Base-by-base conservation (phyloP, 2,329 filamentous ascomycete species). In the Knufia petricola region DNA sequence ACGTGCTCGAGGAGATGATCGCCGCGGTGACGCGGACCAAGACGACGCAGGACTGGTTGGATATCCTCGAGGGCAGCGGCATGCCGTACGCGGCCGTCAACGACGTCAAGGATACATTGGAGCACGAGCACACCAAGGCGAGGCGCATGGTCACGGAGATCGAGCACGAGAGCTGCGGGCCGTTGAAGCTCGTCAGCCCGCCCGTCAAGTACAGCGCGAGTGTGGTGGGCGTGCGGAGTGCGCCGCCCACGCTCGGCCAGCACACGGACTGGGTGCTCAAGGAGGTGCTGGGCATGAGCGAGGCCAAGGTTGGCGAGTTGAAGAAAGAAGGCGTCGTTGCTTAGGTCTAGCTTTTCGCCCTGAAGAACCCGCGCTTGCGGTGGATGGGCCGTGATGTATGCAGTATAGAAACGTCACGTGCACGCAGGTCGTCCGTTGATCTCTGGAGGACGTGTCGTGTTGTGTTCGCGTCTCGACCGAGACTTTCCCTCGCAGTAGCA, bases 21-120 rank as follows among this genome's bases (percentile, higher is more conserved):
- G 88, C 95, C 62, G 70, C 70, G 1, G 74, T 86, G 39, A 94
- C 87, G 0, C 70, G 69, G 47, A 79, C 80, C 47, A 87, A 82
- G 69, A 94, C 86, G 2, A 98, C 92, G 0, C 70, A 82, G 56
- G 82, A 95, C 63, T 96, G 92, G 90, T 73, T 96, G 2, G 77
- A 83, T 1, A 71, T 89, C 1, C 82, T 95, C 38, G 87, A 95
- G 60, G 88, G 87, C n/a, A 85, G 78, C 50, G 92, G 92, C 3
- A 82, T 98, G 82, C 92, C 92, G 0, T 98, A 92, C 61, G 85
- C 90, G 0, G 87, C 90, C 1, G 85, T 98, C 58, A 98, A 96
- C 62, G 90, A 98, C 61, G 81, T 98, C 6, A 84, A 92, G 64
- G 78, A 75, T 17, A 87, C 92, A 0, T 70, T 98, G 46, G 82